Percentiles rank a stretch among this genome's conserved stretches.
phyloP scores from a whole-genome alignment of 495 filamentous ascomycete genomes.

The Pyrenula aspistea region DNA sequence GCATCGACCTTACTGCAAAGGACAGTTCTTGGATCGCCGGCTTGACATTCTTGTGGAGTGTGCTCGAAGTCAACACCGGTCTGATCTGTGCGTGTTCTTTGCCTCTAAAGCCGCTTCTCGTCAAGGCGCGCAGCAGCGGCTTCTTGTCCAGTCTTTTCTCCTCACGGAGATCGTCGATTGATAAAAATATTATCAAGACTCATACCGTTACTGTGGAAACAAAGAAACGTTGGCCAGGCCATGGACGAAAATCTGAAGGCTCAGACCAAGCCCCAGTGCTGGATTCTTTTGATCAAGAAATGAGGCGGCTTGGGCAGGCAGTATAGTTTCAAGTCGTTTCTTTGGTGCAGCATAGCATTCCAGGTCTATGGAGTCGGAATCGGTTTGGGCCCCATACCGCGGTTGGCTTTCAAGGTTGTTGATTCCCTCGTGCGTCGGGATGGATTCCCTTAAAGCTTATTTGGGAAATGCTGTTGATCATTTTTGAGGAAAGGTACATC shows the following conservation, averaged over 20 bases:
- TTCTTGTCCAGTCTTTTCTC: background rate
- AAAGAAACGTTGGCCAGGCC: background rate
- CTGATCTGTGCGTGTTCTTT: slow-evolving; percentile 25
- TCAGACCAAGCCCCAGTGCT: background rate
- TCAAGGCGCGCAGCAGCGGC: background rate
- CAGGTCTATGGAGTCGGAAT: too few relatives aligned
- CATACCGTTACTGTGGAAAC: background rate
- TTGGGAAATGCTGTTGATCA: too few relatives aligned
- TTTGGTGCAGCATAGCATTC: too few relatives aligned
- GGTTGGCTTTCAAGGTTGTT: too few relatives aligned
- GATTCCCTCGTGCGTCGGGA: too few relatives aligned
- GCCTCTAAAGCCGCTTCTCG: slow-evolving; percentile 18
- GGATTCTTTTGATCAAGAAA: background rate
- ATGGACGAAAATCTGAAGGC: background rate
- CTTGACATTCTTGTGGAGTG: slow-evolving; percentile 21
- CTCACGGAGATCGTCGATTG: background rate
- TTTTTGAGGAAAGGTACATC: too few relatives aligned
- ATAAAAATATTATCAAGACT: background rate
- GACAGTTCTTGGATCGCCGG: slow-evolving; percentile 21
- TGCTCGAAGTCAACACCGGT: slow-evolving; percentile 32
- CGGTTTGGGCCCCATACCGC: too few relatives aligned
- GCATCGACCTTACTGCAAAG: slow-evolving; percentile 16
- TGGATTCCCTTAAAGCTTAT: too few relatives aligned
- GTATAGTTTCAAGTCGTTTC: too few relatives aligned
- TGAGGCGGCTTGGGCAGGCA: background rate